phyloP scores from a whole-genome alignment of 495 filamentous ascomycete genomes.

The Podospora sp. region DNA sequence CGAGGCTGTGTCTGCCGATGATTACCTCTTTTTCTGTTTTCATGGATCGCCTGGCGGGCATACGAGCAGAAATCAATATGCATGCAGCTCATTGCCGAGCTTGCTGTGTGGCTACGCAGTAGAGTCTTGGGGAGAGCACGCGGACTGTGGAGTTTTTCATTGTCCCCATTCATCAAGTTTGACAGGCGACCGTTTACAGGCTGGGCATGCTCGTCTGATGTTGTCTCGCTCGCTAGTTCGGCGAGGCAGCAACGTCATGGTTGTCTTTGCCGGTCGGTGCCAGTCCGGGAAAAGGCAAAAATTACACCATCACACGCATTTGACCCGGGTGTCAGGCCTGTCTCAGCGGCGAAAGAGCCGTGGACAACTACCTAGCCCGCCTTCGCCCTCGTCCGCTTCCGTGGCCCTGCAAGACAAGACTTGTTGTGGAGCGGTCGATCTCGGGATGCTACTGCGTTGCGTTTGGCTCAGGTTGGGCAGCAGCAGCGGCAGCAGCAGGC shows the following conservation, averaged over 20 bases:
- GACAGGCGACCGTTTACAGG: background rate
- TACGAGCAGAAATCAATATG: background rate
- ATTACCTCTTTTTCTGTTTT: background rate
- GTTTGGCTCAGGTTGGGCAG: too few relatives aligned
- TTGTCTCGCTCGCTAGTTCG: background rate
- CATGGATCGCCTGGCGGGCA: background rate
- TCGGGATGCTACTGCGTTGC: background rate
- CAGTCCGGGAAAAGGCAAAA: conserved; percentile 17
- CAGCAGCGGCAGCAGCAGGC: too few relatives aligned
- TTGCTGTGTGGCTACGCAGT: too few relatives aligned
- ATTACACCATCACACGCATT: conserved; percentile 11
- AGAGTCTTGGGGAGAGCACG: background rate
- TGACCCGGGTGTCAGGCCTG: conserved; percentile 20
- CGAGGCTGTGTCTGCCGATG: background rate
- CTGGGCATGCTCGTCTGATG: background rate
- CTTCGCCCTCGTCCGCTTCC: background rate
- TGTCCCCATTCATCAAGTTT: too few relatives aligned
- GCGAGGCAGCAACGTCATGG: background rate
- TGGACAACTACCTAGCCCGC: background rate
- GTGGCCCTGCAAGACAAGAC: background rate
- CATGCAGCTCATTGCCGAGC: background rate
- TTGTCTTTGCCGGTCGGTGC: conserved; percentile 9
- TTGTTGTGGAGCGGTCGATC: too few relatives aligned
- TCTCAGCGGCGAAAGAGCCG: conserved; percentile 15
- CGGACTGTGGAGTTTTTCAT: background rate